Evolutionary conservation across 805 yeast species (phyloP).

Genomic region (Zygosaccharomyces kombuchaensis): DNA sequence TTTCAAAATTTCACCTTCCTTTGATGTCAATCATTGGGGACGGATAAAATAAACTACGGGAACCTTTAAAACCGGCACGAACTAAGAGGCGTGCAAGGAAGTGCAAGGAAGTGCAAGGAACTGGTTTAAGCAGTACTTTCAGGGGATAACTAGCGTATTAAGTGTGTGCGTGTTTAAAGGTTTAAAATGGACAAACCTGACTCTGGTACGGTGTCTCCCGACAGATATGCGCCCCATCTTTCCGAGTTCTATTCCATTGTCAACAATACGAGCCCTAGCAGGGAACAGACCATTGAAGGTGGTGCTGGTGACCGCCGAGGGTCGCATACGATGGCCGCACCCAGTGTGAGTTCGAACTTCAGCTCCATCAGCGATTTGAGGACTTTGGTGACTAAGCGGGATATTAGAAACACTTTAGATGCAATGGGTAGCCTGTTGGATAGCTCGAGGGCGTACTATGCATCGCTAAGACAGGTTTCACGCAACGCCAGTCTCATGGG

Average conservation of each 20-base stretch:
- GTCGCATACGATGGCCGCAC: slow-evolving; percentile 22
- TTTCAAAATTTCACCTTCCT: slow-evolving; percentile 1
- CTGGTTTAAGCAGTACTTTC: neutral
- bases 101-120: neutral
- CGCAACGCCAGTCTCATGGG: slow-evolving; percentile 70
- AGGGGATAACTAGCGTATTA: neutral
- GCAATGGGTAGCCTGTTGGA: slow-evolving; percentile 47
- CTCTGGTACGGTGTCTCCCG: slow-evolving; percentile 19
- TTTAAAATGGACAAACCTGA: slow-evolving; percentile 7
- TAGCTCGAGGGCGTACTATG: slow-evolving; percentile 45
- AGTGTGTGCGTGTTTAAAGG: neutral
- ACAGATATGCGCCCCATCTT: slow-evolving; percentile 44
- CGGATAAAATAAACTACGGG: slow-evolving; percentile 1
- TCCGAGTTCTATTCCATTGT: slow-evolving; percentile 57
- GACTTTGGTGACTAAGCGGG: slow-evolving; percentile 56
- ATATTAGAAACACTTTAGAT: slow-evolving; percentile 47
- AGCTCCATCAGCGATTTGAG: slow-evolving; percentile 57
- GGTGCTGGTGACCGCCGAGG: slow-evolving; percentile 9
- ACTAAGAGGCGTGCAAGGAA: neutral
- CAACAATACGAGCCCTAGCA: slow-evolving; percentile 29
- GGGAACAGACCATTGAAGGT: slow-evolving; percentile 1
- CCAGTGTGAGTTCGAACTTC: slow-evolving; percentile 43
- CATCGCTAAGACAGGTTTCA: slow-evolving; percentile 37
- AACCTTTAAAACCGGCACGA: slow-evolving; percentile 1
- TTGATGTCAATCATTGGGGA: slow-evolving; percentile 1